phyloP scores from a whole-genome alignment of 1,284 basidiomycete species.

The Cystobasidium sp. region DNA sequence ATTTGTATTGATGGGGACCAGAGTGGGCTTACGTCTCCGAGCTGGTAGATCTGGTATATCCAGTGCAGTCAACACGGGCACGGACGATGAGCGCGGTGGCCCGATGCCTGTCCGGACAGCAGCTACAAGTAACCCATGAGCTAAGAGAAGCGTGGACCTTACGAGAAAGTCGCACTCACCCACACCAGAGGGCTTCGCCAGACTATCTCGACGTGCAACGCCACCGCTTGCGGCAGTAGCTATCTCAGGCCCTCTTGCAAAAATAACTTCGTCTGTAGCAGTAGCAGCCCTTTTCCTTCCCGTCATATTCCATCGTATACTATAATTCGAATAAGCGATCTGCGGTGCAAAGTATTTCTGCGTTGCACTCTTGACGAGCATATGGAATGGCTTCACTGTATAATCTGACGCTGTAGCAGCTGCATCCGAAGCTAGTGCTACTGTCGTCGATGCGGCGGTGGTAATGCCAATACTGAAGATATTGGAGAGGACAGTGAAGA shows the following conservation, averaged over 20 bases:
- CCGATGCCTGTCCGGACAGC: neutral
- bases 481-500: conserved; percentile 17
- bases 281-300: conserved; percentile 5
- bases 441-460: conserved; percentile 23
- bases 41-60: conserved; percentile 3
- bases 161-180: neutral
- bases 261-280: neutral
- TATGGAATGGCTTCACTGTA: conserved; percentile 38
- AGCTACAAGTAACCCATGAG: neutral
- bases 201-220: neutral
- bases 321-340: conserved; percentile 26
- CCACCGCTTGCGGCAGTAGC: neutral
- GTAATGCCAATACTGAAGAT: conserved; percentile 28
- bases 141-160: neutral
- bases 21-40: neutral
- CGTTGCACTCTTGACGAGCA: conserved; percentile 27
- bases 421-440: conserved; percentile 6
- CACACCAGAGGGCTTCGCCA: neutral
- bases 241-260: neutral
- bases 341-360: conserved; percentile 33
- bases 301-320: conserved; percentile 17
- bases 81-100: conserved; percentile 12
- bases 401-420: conserved; percentile 13
- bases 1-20: conserved; percentile 19
- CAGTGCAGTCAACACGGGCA: conserved; percentile 15